Conservation (phyloP, 1,139 yeast genomes). For the Blastobotrys raffinosifermentans region DNA sequence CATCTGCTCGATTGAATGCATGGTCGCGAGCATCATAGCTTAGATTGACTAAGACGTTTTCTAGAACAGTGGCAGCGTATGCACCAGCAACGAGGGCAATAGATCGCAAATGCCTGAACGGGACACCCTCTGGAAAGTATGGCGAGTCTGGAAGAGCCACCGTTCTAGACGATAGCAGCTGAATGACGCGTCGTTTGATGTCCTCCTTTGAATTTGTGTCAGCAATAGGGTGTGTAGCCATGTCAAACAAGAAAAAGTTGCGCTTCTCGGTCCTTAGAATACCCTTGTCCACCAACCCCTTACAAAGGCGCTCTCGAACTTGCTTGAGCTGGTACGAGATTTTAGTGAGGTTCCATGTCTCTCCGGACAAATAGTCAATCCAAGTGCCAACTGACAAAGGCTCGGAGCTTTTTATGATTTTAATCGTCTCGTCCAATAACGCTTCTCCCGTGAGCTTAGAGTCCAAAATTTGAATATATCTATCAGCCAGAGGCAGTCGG, state of each 20-base stretch:
- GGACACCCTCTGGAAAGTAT: slow-evolving; percentile 58
- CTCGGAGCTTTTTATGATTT: slow-evolving; percentile 81
- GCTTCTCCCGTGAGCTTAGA: slow-evolving; percentile 91
- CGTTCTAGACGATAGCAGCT: slow-evolving; percentile 65
- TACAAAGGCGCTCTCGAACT: slow-evolving; percentile 92
- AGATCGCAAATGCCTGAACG: slow-evolving; percentile 69
- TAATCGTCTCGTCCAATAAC: slow-evolving; percentile 84
- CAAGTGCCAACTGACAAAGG: slow-evolving; percentile 80
- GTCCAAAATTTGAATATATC: slow-evolving; percentile 82
- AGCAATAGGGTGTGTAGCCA: slow-evolving; percentile 97
- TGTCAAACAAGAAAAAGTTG: slow-evolving; percentile 88
- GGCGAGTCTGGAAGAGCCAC: slow-evolving; percentile 39
- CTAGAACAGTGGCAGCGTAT: slow-evolving; percentile 93
- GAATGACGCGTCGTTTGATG: slow-evolving; percentile 62
- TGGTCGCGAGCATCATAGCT: slow-evolving; percentile 88
- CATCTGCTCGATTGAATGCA: slow-evolving; percentile 92
- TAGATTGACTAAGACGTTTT: slow-evolving; percentile 72
- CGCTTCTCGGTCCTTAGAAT: slow-evolving; percentile 91
- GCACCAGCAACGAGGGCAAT: slow-evolving; percentile 82
- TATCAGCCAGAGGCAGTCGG: slow-evolving; percentile 79
- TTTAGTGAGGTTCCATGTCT: slow-evolving; percentile 95
- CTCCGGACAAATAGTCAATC: slow-evolving; percentile 90
- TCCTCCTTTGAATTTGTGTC: slow-evolving; percentile 82
- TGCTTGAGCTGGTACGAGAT: slow-evolving; percentile 93
- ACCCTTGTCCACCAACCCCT: slow-evolving; percentile 98